Evolutionary conservation across 192 early-diverging fungal genomes (phyloP), one percentile per base, ranked within the genome.

Genomic region (Spinellus fusiger): DNA sequence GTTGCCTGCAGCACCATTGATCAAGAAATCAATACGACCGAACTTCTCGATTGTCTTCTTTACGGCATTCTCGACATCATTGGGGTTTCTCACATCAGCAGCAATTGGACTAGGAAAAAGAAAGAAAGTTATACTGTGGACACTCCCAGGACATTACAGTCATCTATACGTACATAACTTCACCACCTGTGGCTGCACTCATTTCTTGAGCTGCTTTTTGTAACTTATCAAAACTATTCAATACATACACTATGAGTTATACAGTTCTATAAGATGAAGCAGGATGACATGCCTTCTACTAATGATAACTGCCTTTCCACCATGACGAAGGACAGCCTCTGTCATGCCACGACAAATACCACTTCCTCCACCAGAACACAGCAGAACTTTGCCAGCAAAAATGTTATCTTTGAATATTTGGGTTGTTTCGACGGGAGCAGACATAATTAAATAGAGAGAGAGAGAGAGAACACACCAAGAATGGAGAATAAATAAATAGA

Each of bases 301-400:
- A 47, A 78, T 73, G 56, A 90, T 85, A 58, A 76, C 77, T 20
- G 83, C 83, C 46, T 79, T 86, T 37, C 76, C 73, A 22, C 83
- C 82, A 50, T 81, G 85, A 44, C 77, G 71, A 59, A 84, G 66
- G 60, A 85, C 64, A 40, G 86, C 83, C 61, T 85, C 82, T 5
- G 80, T 75, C 80, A 89, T 86, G 13, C 74, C 79, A 55, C 76
- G 78, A 64, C 87, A 88, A 50, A 89, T 88, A 55, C 87, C 86
- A 37, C 76, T 79, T 51, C 85, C 86, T 18, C 72, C 84, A 27
- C 84, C 84, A 26, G 73, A 70, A 47, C 68, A 76, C 4, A 70
- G 57, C 10, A 76, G 29, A 6, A 73, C 59, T 57, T 77, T 73
- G 3, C 64, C 68, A 32, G 53, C 20, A 49, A 69, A 69, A 25